These are phyloP conservation scores for Rhodocollybia butyracea DNA, from an alignment of 768 basidiomycete genomes.

Conservation along the genomic window DNA sequence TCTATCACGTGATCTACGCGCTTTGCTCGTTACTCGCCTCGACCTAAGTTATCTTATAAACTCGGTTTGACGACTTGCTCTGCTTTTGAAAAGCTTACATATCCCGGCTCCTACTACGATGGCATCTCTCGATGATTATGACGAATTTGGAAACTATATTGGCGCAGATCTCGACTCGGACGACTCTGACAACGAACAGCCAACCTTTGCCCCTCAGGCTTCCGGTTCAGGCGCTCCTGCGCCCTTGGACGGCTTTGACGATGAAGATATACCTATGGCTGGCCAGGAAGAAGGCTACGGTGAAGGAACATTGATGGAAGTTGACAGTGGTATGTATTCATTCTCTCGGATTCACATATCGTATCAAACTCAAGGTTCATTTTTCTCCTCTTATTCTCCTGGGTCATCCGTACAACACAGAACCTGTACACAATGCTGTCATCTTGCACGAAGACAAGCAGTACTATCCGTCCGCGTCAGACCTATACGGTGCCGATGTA, in stretches of 20 bases:
- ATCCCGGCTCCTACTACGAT: slow-evolving; percentile 22
- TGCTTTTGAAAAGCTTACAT: too few species aligned
- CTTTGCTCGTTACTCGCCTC: too few species aligned
- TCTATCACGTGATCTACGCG: too few species aligned
- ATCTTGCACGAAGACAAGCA: slow-evolving; percentile 96
- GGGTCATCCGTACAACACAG: slow-evolving; percentile 31
- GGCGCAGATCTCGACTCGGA: slow-evolving; percentile 93
- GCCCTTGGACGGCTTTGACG: slow-evolving; percentile 82
- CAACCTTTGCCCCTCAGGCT: slow-evolving; percentile 38
- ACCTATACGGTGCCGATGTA: slow-evolving; percentile 91
- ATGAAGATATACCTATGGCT: slow-evolving; percentile 55
- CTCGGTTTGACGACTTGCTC: too few species aligned
- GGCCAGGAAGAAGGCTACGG: slow-evolving; percentile 50
- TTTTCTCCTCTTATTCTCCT: slow-evolving; percentile 1
- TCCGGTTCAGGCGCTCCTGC: slow-evolving; percentile 31
- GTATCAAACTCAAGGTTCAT: neutral
- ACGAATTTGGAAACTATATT: slow-evolving; percentile 97
- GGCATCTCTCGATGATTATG: slow-evolving; percentile 80
- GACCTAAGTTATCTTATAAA: too few species aligned
- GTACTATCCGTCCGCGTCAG: slow-evolving; percentile 91
- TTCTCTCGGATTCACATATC: neutral
- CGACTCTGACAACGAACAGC: slow-evolving; percentile 56
- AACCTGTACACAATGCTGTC: slow-evolving; percentile 77
- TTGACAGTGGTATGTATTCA: slow-evolving; percentile 58
- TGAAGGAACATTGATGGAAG: slow-evolving; percentile 73